Conservation (phyloP, 2,329 filamentous ascomycete species). For the Penicillium janthinellum region DNA sequence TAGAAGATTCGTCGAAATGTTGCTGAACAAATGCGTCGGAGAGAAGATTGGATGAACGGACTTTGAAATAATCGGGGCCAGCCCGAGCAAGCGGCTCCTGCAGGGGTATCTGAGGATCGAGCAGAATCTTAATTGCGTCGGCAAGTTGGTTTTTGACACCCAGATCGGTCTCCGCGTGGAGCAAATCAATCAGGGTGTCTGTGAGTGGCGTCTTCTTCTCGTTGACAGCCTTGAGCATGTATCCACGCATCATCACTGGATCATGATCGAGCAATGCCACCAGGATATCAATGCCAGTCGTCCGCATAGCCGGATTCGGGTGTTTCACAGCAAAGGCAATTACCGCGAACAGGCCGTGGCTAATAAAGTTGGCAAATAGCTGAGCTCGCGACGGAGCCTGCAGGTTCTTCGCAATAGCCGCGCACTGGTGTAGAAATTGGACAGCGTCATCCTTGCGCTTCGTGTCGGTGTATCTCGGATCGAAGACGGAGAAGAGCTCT, state of each 20-base stretch:
- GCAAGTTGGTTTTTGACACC: conserved; percentile 95
- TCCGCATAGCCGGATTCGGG: conserved; percentile 77
- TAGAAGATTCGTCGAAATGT: conserved; percentile 87
- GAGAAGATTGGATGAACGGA: conserved; percentile 67
- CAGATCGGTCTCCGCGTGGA: conserved; percentile 87
- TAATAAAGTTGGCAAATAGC: conserved; percentile 87
- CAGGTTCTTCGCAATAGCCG: conserved; percentile 88
- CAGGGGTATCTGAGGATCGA: conserved; percentile 69
- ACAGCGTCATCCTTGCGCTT: conserved; percentile 90
- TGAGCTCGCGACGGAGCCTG: conserved; percentile 79
- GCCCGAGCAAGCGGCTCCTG: conserved; percentile 61
- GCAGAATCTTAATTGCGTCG: conserved; percentile 89
- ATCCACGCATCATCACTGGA: conserved; percentile 87
- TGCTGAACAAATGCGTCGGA: conserved; percentile 82
- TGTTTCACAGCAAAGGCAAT: conserved; percentile 91
- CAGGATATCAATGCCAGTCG: conserved; percentile 90
- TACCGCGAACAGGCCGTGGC: conserved; percentile 81
- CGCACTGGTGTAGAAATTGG: conserved; percentile 95
- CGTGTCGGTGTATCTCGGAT: conserved; percentile 61
- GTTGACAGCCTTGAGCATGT: conserved; percentile 87
- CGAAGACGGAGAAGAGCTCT: conserved; percentile 87
- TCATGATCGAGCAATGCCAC: conserved; percentile 96
- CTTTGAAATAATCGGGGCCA: conserved; percentile 70
- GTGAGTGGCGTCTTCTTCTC: conserved; percentile 85
- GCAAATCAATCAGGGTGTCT: conserved; percentile 87